Conservation (phyloP, 2,329 filamentous ascomycete species). For the Cytospora mali region DNA sequence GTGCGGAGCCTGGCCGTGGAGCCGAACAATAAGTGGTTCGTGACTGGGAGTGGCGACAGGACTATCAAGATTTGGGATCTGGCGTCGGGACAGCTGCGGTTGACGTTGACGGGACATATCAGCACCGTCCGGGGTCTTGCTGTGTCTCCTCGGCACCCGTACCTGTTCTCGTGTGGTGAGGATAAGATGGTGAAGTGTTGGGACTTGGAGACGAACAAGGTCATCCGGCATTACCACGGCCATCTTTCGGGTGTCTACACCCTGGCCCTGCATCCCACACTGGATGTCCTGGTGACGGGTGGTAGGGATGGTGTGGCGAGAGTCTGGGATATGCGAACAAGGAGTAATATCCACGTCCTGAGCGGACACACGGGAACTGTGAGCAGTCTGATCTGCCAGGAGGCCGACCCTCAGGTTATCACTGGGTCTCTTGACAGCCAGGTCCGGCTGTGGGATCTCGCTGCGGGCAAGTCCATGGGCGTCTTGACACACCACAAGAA, state of each 20-base stretch:
- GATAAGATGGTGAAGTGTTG: slow-evolving; percentile 99
- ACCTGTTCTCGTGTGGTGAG: slow-evolving; percentile 96
- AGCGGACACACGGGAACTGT: slow-evolving; percentile 90
- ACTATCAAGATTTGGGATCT: slow-evolving; percentile 99
- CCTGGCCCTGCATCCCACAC: slow-evolving; percentile 85
- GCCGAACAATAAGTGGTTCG: slow-evolving; percentile 97
- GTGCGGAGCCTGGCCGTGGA: slow-evolving; percentile 88
- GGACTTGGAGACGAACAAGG: slow-evolving; percentile 99
- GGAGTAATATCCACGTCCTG: slow-evolving; percentile 93
- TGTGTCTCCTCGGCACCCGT: slow-evolving; percentile 90
- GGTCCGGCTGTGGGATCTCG: slow-evolving; percentile 91
- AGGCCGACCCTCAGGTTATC: slow-evolving; percentile 95
- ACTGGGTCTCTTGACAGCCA: slow-evolving; percentile 90
- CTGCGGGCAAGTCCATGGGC: slow-evolving; percentile 93
- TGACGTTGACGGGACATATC: slow-evolving; percentile 93
- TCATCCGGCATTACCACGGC: slow-evolving; percentile 96
- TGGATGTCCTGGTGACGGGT: slow-evolving; percentile 93
- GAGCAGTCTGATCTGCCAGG: slow-evolving; percentile 86
- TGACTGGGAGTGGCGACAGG: slow-evolving; percentile 89
- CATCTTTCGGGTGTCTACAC: slow-evolving; percentile 96
- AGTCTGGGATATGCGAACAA: slow-evolving; percentile 98
- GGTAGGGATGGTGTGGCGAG: slow-evolving; percentile 91
- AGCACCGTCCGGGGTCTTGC: slow-evolving; percentile 90
- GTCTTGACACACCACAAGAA: slow-evolving; percentile 99
- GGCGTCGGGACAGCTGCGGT: slow-evolving; percentile 77